Conservation (phyloP, 192 early-diverging fungal species). For the Coemansia sp. region DNA sequence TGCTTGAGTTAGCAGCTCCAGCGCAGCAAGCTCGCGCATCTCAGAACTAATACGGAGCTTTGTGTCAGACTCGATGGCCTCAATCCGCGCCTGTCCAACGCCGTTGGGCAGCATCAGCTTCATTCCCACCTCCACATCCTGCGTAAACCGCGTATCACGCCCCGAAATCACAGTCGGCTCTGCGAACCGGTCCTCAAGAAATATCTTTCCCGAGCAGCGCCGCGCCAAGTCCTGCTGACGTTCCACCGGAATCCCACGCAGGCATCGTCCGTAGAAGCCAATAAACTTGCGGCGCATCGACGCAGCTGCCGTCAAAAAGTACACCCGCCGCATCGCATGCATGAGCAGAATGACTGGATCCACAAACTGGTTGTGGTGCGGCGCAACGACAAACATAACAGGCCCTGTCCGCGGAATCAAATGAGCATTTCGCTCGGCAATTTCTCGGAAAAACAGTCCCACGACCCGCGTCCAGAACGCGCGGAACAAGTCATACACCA, state of each 20-base stretch:
- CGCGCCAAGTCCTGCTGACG: constrained; percentile 88
- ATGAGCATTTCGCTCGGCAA: constrained; percentile 78
- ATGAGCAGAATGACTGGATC: constrained; percentile 89
- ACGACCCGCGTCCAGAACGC: constrained; percentile 68
- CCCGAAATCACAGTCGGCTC: constrained; percentile 73
- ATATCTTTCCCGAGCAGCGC: constrained; percentile 69
- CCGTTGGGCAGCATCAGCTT: constrained; percentile 66
- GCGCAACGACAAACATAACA: constrained; percentile 88
- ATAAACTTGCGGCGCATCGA: constrained; percentile 85
- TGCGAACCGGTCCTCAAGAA: constrained; percentile 61
- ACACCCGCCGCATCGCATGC: constrained; percentile 74
- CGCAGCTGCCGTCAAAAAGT: constrained; percentile 80
- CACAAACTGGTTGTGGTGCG: constrained; percentile 87
- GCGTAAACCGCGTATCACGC: constrained; percentile 66
- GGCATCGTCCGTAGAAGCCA: constrained; percentile 71
- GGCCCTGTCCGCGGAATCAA: constrained; percentile 84
- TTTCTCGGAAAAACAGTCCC: constrained; percentile 87
- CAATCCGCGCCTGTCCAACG: constrained; percentile 65
- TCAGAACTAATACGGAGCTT: constrained; percentile 73
- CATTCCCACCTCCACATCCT: constrained; percentile 63
- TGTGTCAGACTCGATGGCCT: constrained; percentile 79
- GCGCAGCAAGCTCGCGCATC: constrained; percentile 68
- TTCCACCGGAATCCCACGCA: constrained; percentile 88
- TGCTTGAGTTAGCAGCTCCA: constrained; percentile 60
- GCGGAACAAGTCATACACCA: constrained; percentile 67